Evolutionary conservation across 495 filamentous ascomycete species (phyloP).

Genomic region (Immersiella caudata): DNA sequence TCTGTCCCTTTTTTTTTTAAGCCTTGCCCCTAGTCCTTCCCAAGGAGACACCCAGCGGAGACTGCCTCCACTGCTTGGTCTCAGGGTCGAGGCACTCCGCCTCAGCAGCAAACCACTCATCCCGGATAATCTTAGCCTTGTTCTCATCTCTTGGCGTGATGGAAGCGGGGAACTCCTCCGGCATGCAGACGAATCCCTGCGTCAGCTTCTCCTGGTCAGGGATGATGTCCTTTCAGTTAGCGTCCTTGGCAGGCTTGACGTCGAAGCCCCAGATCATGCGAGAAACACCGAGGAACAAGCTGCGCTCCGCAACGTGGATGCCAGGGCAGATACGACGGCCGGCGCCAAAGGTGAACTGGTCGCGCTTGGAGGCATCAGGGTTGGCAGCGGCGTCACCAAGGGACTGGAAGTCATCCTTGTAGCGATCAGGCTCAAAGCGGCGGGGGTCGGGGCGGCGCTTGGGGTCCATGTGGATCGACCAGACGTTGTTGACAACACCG

Average conservation of each 20-base stretch:
- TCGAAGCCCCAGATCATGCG: conserved; percentile 60
- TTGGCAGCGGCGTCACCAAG: conserved; percentile 38
- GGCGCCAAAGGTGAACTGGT: conserved; percentile 58
- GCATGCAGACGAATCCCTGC: conserved; percentile 50
- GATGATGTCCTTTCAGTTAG: conserved; percentile 38
- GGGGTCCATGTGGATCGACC: conserved; percentile 48
- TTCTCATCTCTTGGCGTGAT: conserved; percentile 40
- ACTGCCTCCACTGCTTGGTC: conserved; percentile 35
- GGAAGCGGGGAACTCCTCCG: conserved; percentile 39
- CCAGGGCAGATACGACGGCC: conserved; percentile 64
- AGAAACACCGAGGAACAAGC: conserved; percentile 53
- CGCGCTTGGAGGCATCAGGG: conserved; percentile 41
- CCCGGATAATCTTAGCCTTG: conserved; percentile 32
- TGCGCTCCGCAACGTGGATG: conserved; percentile 60
- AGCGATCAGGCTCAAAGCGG: conserved; percentile 40
- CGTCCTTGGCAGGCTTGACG: conserved; percentile 39
- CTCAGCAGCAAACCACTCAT: conserved; percentile 44
- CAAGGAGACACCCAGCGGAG: conserved; percentile 20
- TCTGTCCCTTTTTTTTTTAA: not conserved
- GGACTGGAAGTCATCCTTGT: conserved; percentile 32
- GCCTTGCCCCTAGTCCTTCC: conserved; percentile 25
- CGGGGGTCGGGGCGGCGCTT: conserved; percentile 42
- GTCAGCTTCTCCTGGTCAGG: conserved; percentile 47
- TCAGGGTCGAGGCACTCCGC: conserved; percentile 36
- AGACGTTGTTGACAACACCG: conserved; percentile 51